Percentiles rank a stretch among this genome's conserved stretches.
These are phyloP conservation scores for Discostella stelligeroides DNA, from an alignment of 108 stramenopile species.

Conservation along the genomic window DNA sequence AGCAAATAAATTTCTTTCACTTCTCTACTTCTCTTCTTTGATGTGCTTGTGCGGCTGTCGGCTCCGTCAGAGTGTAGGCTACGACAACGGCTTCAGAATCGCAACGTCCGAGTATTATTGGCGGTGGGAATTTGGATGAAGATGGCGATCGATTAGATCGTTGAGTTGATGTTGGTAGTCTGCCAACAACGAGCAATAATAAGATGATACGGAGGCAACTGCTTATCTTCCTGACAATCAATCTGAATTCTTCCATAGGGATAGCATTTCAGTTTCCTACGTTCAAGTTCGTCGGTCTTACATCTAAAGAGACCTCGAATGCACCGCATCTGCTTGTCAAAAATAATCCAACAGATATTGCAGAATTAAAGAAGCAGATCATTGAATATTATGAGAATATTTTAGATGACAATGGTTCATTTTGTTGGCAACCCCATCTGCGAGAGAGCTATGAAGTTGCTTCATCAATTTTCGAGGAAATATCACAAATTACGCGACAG, in stretches of 20 bases:
- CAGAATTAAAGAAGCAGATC: constrained; percentile 9
- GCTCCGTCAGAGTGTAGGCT: too few species aligned
- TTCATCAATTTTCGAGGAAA: constrained; percentile 26
- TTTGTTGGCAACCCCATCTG: constrained; percentile 39
- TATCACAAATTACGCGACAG: constrained; percentile 12
- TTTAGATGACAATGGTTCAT: neutral
- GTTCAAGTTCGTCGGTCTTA: constrained; percentile 34
- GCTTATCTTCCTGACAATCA: neutral
- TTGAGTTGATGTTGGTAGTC: too few species aligned
- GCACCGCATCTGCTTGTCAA: constrained; percentile 19
- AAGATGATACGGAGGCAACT: neutral
- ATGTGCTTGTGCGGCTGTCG: too few species aligned
- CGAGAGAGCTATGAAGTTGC: constrained; percentile 39
- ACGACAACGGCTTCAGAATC: too few species aligned
- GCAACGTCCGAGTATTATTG: too few species aligned
- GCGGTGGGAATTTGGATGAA: too few species aligned
- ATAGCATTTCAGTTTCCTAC: constrained; percentile 36
- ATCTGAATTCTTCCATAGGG: neutral
- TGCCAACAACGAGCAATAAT: too few species aligned
- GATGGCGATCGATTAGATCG: too few species aligned
- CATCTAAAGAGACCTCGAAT: constrained; percentile 1
- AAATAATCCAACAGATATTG: constrained; percentile 21
- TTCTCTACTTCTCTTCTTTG: too few species aligned
- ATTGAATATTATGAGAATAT: too few species aligned
- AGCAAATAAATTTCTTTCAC: too few species aligned